These are phyloP conservation scores for Goffeauzyma gilvescens DNA, from an alignment of 768 basidiomycete species.

Conservation along the genomic window DNA sequence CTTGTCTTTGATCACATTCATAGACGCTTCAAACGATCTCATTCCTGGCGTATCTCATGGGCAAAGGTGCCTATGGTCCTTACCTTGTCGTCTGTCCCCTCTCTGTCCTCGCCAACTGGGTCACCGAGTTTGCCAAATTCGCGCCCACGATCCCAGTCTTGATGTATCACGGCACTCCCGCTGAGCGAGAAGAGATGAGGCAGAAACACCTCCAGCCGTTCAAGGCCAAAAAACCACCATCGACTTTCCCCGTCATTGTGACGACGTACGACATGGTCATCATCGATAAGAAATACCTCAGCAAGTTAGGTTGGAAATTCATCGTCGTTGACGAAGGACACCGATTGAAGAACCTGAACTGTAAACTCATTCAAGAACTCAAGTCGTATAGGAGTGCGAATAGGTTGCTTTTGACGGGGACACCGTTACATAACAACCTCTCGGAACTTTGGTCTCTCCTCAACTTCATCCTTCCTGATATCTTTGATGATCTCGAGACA, in stretches of 20 bases:
- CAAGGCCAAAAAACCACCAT: no score
- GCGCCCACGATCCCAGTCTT: conserved; percentile 50
- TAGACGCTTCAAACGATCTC: conserved; percentile 90
- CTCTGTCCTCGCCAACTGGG: conserved; percentile 83
- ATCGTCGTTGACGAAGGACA: conserved; percentile 70
- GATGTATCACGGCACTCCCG: conserved; percentile 73
- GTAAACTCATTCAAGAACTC: conserved; percentile 71
- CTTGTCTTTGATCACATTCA: neutral
- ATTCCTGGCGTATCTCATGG: conserved; percentile 74
- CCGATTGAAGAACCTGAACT: conserved; percentile 81
- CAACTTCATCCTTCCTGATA: conserved; percentile 85
- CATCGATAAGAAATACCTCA: conserved; percentile 50
- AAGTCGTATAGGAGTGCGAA: conserved; percentile 68
- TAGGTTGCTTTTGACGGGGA: conserved; percentile 85
- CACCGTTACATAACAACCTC: conserved; percentile 89
- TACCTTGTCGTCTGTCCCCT: conserved; percentile 84
- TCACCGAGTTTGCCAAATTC: conserved; percentile 63
- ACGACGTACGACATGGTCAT: conserved; percentile 91
- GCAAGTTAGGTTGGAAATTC: conserved; percentile 47
- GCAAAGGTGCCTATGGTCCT: conserved; percentile 49
- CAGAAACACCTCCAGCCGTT: conserved; percentile 1
- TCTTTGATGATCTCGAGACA: conserved; percentile 70
- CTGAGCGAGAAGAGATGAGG: conserved; percentile 61
- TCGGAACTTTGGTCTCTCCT: conserved; percentile 85
- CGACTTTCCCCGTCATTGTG: conserved; percentile 35